These are phyloP conservation scores for Hericium alpestre DNA, from an alignment of 768 basidiomycete genomes.

Conservation along the genomic window DNA sequence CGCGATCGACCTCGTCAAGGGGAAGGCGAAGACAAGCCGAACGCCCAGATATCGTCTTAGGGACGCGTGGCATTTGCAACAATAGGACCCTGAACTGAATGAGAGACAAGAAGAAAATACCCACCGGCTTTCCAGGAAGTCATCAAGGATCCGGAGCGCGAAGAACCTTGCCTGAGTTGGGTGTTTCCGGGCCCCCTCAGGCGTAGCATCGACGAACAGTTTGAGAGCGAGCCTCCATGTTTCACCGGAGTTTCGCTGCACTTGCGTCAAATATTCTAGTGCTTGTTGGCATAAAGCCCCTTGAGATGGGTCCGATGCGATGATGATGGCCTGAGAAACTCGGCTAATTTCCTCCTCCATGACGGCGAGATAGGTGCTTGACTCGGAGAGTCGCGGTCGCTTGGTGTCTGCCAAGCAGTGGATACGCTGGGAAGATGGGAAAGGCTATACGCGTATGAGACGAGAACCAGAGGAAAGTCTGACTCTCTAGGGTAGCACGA, in stretches of 20 bases:
- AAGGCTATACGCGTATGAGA: neutral
- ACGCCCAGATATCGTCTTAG: no score
- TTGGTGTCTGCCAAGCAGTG: neutral
- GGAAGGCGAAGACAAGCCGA: no score
- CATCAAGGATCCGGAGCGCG: slow-evolving; percentile 69
- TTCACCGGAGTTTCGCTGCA: slow-evolving; percentile 65
- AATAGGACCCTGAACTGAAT: neutral
- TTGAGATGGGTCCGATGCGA: slow-evolving; percentile 76
- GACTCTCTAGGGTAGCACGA: neutral
- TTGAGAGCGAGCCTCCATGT: slow-evolving; percentile 76
- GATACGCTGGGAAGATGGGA: neutral
- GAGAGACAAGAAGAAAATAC: slow-evolving; percentile 18
- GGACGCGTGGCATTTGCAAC: no score
- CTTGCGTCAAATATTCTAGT: slow-evolving; percentile 65
- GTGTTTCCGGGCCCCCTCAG: slow-evolving; percentile 57
- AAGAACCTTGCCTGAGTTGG: slow-evolving; percentile 68
- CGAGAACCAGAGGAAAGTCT: neutral
- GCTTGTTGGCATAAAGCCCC: slow-evolving; percentile 73
- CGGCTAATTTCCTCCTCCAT: slow-evolving; percentile 75
- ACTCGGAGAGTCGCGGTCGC: neutral
- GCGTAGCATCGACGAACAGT: slow-evolving; percentile 54
- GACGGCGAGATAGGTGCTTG: slow-evolving; percentile 1
- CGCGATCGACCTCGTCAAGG: no score
- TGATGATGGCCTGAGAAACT: slow-evolving; percentile 74
- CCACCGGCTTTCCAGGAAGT: slow-evolving; percentile 76